Evolutionary conservation across 805 yeast species (phyloP), one percentile per base, ranked within the genome.

Genomic region (Cephaloascus fragrans): DNA sequence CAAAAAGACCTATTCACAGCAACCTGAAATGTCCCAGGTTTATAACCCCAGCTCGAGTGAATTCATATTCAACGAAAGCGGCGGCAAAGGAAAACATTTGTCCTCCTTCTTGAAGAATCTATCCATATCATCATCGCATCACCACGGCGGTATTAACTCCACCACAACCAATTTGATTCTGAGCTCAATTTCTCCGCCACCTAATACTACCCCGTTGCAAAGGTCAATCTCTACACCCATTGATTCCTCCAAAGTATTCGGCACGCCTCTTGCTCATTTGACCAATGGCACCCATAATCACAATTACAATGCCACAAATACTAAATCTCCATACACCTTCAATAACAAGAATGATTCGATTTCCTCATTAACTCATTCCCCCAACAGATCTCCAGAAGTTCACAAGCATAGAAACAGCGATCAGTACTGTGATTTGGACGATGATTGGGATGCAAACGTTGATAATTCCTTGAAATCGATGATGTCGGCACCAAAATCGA

Each of bases 371-470:
- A 15, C 26, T 36, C 9, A 20, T 36, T 32, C 32, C n/a, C 18
- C 47, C n/a, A n/a, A n/a, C n/a, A n/a, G n/a, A n/a, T 23, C 28
- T 6, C 28, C 28, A 8, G 28, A 23, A 23, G 6, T 23, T 8
- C 6, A 23, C 20, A 6, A 9, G 10, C 19, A 33, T 18, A 17
- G 9, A 33, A 5, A 12, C 10, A 53, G 44, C 36, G 57, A 56
- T 41, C 36, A 59, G 41, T 82, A 80, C 52, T 65, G 77, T 34
- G 95, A 88, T 53, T 62, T 80, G 41, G 96, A 88, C 55, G 95
- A 84, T 48, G 96, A 87, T 57, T 88, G 96, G 96, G 90, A 87
- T 56, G 94, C 75, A 16, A 68, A 59, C 16, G 47, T 90, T 10
- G 81, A 78, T 34, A 78, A 57, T 26, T 36, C 44, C 31, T 20